phyloP scores from a whole-genome alignment of 139 green algal species.

The Chlamydomonas applanata region DNA sequence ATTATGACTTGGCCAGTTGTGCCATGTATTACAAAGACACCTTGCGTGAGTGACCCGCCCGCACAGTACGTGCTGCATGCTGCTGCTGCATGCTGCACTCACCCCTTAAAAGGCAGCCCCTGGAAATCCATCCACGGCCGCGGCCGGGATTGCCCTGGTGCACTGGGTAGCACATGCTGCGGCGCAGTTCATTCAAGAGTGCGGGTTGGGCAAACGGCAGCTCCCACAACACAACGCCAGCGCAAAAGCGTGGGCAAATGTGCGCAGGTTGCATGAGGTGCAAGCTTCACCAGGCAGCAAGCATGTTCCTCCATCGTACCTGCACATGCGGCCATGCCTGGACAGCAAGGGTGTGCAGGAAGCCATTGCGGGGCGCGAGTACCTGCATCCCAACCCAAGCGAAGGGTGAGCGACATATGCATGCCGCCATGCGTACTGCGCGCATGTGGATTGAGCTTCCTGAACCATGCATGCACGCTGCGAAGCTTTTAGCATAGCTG shows the following conservation, averaged over 20 bases:
- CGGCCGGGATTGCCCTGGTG: slow-evolving; percentile 21
- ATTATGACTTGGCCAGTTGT: no score
- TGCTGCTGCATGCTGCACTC: neutral
- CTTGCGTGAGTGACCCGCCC: no score
- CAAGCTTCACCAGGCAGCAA: no score
- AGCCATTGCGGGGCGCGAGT: slow-evolving; percentile 42
- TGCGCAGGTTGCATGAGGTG: slow-evolving; percentile 11
- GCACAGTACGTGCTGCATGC: neutral
- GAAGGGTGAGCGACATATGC: neutral
- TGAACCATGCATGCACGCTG: no score
- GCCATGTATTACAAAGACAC: no score
- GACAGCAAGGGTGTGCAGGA: slow-evolving; percentile 36
- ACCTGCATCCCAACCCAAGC: no score
- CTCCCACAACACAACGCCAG: no score
- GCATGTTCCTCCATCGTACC: slow-evolving; percentile 5
- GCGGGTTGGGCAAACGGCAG: no score
- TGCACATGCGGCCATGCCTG: slow-evolving; percentile 33
- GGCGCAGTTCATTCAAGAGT: no score
- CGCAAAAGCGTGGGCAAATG: no score
- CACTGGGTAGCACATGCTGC: slow-evolving; percentile 58
- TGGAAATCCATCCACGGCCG: slow-evolving; percentile 56
- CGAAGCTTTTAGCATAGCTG: neutral
- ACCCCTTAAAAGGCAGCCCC: slow-evolving; percentile 56
- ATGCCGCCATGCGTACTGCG: no score
- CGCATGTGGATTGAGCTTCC: no score